Conservation (phyloP, 2,329 filamentous ascomycete genomes). For the Trichoderma hamatum region DNA sequence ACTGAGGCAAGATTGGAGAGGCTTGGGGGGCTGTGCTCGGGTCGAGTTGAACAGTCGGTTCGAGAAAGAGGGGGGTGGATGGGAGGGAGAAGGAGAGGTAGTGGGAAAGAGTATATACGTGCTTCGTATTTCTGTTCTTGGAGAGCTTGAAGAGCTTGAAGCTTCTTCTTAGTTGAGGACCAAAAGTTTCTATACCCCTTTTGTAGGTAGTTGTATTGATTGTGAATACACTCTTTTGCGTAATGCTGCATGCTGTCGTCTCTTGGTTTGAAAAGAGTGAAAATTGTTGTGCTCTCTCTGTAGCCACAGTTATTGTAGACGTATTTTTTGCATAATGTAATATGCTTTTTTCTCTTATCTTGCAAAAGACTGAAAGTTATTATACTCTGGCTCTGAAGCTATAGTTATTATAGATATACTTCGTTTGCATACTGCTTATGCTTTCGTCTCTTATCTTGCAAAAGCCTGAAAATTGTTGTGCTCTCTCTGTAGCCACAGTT, state of each 20-base stretch:
- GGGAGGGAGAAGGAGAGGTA: background rate
- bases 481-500: background rate
- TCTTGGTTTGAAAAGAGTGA: background rate
- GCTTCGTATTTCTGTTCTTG: background rate
- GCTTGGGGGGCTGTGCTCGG: background rate
- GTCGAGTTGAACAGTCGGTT: background rate
- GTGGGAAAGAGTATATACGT: background rate
- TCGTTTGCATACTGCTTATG: background rate
- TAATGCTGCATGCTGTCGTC: background rate
- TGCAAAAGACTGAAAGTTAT: background rate
- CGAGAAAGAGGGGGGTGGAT: background rate
- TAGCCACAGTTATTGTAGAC: background rate
- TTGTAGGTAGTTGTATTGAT: background rate
- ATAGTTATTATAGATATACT: background rate
- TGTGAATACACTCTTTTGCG: background rate
- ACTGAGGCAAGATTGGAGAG: conserved; percentile 6
- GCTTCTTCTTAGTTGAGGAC: background rate
- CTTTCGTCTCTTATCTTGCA: background rate
- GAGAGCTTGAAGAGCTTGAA: background rate
- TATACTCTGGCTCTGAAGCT: background rate
- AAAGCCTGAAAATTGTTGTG: background rate
- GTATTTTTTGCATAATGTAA: no score
- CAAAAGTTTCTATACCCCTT: background rate
- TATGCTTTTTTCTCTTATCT: no score
- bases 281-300: background rate